Evolutionary conservation across 1,139 yeast genomes (phyloP), one percentile per base, ranked within the genome.

Genomic region (Meyerozyma sp.): DNA sequence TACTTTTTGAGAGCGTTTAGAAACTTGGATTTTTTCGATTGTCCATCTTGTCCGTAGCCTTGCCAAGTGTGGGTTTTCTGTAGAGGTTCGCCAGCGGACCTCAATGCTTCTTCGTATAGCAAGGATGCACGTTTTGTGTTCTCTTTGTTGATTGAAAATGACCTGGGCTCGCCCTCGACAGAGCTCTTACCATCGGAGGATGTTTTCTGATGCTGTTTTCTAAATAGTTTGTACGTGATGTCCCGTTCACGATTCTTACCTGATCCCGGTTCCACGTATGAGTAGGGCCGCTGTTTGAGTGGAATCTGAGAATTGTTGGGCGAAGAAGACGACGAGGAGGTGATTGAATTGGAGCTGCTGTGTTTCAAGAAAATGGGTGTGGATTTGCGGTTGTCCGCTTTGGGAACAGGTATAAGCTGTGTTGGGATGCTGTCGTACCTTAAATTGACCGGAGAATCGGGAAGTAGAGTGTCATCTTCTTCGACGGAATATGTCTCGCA

Each of bases 181-280:
- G 25, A 10, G 1, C 78, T 70, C 1, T 81, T 72, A 42, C 79
- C 86, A 0, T 79, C 77, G 0, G 86, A 77, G 41, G 73, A 74
- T 11, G 82, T 70, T 47, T 81, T 72, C 39, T 77, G 70, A 51
- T 79, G 85, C 37, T 48, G 53, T 47, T 79, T 75, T 48, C 84
- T 68, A 60, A 82, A 81, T 45, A 84, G 71, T 30, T 76, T 73
- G 44, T 75, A 70, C 4, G 66, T 57, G 20, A 20, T 45, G 36
- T 53, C 66, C 39, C 59, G 61, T 8, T 48, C 34, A 9, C 49
- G 21, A 7, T 32, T 39, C 42, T 58, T 65, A 25, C 49, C 46
- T n/a, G 53, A 41, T 6, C 58, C 53, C 1, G 69, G 63, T 43
- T 81, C 87, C 25, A 76, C 62, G 29, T 78, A 76, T 0, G 87